Conservation (phyloP, 2,329 filamentous ascomycete species). For the Cucurbitaria berberidis region DNA sequence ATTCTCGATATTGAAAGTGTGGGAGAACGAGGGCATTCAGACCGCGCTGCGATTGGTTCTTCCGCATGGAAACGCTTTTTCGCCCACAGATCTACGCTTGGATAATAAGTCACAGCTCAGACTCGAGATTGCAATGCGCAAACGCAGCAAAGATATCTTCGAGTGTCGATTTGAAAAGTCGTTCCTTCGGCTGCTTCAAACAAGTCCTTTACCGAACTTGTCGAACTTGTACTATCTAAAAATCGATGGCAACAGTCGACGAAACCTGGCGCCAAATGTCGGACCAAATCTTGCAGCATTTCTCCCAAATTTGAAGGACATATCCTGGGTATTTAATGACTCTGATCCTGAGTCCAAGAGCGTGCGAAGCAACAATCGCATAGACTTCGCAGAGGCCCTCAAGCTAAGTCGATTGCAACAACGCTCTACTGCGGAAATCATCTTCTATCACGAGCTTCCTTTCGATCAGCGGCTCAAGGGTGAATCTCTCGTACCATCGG, state of each 20-base stretch:
- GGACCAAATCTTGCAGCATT: conserved; percentile 2
- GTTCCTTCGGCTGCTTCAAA: no score
- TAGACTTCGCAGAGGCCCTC: conserved; percentile 6
- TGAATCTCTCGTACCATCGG: conserved; percentile 11
- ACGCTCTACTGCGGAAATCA: conserved; percentile 3
- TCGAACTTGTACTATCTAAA: no score
- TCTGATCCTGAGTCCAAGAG: conserved; percentile 2
- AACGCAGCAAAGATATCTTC: no score
- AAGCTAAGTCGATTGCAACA: not conserved
- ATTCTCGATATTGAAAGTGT: no score
- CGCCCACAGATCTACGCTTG: no score
- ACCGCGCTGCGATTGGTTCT: no score
- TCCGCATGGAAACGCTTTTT: no score
- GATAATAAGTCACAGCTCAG: no score
- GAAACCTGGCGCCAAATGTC: conserved; percentile 7
- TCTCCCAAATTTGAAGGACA: conserved; percentile 5
- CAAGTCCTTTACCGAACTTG: no score
- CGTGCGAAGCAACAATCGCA: conserved; percentile 1
- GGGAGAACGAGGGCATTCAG: no score
- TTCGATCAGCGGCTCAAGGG: conserved; percentile 4
- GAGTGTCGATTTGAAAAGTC: no score
- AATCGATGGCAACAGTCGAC: not conserved
- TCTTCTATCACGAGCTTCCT: conserved; percentile 5
- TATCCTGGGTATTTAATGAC: conserved; percentile 8
- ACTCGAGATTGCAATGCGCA: no score